Base-by-base conservation (phyloP, 2,329 filamentous ascomycete genomes). In the Microdochium bolleyi region DNA sequence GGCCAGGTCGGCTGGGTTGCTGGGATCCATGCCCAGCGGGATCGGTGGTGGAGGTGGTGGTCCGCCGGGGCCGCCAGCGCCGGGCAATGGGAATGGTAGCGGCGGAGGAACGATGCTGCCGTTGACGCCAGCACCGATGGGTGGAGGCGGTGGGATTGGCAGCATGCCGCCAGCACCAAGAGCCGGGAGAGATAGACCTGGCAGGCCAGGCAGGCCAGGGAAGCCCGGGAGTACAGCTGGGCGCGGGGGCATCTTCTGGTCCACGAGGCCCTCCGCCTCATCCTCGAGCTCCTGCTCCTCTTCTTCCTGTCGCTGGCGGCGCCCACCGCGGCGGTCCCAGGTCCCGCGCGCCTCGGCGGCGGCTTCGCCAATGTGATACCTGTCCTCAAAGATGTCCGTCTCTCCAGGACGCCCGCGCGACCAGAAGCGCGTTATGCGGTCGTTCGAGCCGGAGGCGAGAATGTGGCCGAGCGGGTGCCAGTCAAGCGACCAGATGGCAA, bases 401-500 rank as follows among this genome's bases (percentile, higher is more conserved):
- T 96, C 92, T 49, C 94, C 94, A 1, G 94, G 94, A 49, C 94
- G 79, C 16, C 90, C 83, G 44, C 94, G 85, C 3, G 92, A 91
- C 94, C 94, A 99, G 74, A 99, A 99, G 49, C 94, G 85, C 2
- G 94, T 97, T 56, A 96, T 92, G 41, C 94, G 87, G 68, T 99
- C 94, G 68, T 99, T 97, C 11, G 92, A 96, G 13, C 94, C 94
- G 2, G 92, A 95, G 1, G 92, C 92, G 8, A 99, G 80, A 57
- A 99, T 92, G 65, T 99, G 94, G 25, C 94, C 94, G 0, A 97
- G 78, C 1, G 94, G 94, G 66, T 99, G 94, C 92, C 94, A 99
- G 73, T 96, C 92, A 50, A 99, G 80, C 19, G 92, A 95, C 94
- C 94, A 99, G 58, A 99, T 94, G 19, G 91, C 90, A 66, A 92